Evolutionary conservation across 1,284 basidiomycete species (phyloP).

Genomic region (Anthracocystis setariae): DNA sequence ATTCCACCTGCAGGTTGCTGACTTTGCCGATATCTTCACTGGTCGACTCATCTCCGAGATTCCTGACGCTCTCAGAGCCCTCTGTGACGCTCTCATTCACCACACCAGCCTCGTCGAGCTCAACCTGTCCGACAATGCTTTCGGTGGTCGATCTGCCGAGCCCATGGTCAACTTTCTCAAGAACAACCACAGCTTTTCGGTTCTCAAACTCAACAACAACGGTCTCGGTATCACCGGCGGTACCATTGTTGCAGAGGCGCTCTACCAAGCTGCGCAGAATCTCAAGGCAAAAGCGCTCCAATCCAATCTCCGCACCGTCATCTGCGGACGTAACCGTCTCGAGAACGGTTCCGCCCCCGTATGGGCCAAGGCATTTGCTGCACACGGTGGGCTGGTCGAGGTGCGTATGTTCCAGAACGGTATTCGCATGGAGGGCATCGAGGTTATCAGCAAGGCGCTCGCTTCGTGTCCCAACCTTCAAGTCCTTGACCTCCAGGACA

Average conservation of each 20-base stretch:
- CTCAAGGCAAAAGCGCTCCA: slow-evolving; percentile 76
- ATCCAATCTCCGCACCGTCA: slow-evolving; percentile 80
- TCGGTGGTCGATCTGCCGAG: slow-evolving; percentile 93
- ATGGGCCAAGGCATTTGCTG: slow-evolving; percentile 89
- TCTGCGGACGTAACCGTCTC: slow-evolving; percentile 93
- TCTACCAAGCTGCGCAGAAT: slow-evolving; percentile 80
- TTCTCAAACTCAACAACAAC: slow-evolving; percentile 95
- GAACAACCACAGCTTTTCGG: slow-evolving; percentile 74
- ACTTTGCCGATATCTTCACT: slow-evolving; percentile 98
- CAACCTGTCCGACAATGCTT: slow-evolving; percentile 94
- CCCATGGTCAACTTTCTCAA: slow-evolving; percentile 84
- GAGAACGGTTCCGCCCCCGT: slow-evolving; percentile 86
- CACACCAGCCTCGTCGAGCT: slow-evolving; percentile 85
- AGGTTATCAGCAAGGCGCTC: slow-evolving; percentile 81
- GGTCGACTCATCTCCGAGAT: slow-evolving; percentile 95
- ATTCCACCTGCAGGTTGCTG: slow-evolving; percentile 78
- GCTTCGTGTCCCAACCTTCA: slow-evolving; percentile 77
- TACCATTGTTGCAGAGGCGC: slow-evolving; percentile 82
- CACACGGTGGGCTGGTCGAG: slow-evolving; percentile 80
- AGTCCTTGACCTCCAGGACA: slow-evolving; percentile 92
- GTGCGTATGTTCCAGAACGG: slow-evolving; percentile 97
- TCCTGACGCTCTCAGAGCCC: slow-evolving; percentile 84
- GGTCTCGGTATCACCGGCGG: slow-evolving; percentile 95
- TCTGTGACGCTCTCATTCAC: slow-evolving; percentile 85
- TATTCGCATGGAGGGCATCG: slow-evolving; percentile 91